Evolutionary conservation across 371 early-diverging fungal species (phyloP), one percentile per base, ranked within the genome.

Genomic region (Catenaria anguillulae): DNA sequence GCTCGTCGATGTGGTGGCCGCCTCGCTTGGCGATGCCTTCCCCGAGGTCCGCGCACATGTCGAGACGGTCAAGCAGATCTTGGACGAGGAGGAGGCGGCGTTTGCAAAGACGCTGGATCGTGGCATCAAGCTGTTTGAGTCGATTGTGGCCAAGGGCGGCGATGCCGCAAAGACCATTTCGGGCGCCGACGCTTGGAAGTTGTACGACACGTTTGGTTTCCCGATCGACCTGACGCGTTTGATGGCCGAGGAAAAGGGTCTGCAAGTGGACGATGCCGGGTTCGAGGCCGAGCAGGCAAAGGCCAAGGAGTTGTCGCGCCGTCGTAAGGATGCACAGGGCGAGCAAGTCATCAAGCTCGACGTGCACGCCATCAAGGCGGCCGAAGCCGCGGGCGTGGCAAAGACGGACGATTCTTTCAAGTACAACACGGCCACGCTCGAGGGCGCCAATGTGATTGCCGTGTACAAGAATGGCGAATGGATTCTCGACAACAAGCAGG

Each of bases 201-300:
- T 99, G 68, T 98, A 99, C 69, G 99, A 99, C 74, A 98, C 99
- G n/a, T 99, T 91, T 73, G 99, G 99, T 59, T 99, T 99, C 86
- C 99, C 99, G 23, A 89, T 95, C 8, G 99, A 99, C 76, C 78
- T 99, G 63, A 99, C 99, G 10, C 86, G 89, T 65, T 71, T 99
- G 56, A 97, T 99, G 92, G 97, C 97, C 33, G 93, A 95, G 71
- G 99, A 99, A 74, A 87, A 85, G 69, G 91, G 89, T 12, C 73
- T 99, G 60, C 64, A 67, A 21, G 85, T 98, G 26, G 89, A 98
- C 70, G 89, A 91, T 68, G 79, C 77, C 34, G 90, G 80, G 68
- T 98, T 98, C 67, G 78, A 86, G 68, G 72, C 71, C 35, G 88
- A 83, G 64, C 90, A 90, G 74, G 82, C 82, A 65, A 79, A 79